Evolutionary conservation across 345 rosid species (phyloP), one percentile per base, ranked within the genome.

Genomic region (Rhizophora apiculata): DNA sequence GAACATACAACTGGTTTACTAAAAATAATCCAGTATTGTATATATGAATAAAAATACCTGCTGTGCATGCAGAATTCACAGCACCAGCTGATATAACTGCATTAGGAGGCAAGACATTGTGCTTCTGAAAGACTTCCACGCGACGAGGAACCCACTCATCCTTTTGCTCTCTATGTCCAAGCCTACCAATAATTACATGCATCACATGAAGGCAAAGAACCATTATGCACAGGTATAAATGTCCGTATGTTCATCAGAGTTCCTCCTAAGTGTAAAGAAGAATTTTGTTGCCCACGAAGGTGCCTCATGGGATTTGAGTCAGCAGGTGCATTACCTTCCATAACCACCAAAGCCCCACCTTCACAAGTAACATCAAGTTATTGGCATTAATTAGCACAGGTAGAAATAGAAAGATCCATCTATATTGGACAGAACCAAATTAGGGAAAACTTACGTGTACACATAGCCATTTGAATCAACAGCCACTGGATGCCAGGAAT

Each of bases 341-440:
- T 92, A 90, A 66, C 99, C 99, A 72, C 99, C 99, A 70, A 74
- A 92, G 68, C 99, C 99, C 99, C 99, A 95, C 83, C 99, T 95
- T 76, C 72, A 77, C 60, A 62, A 58, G 34, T 65, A 74, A 31
- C 72, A 84, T 51, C 48, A 68, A 72, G 63, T 64, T 76, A 52
- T 52, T 19, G 52, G 57, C 26, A 55, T 30, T 48, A 37, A 55
- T 34, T n/a, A 59, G 24, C 69, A 63, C 54, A 68, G 26, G 19
- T 26, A 66, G 39, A 55, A 75, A 72, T 20, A 52, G 22, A 58
- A 52, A 53, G 52, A 63, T 19, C 61, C 56, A 66, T 65, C 18
- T 13, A 8, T 65, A 54, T 43, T 52, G 60, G 24, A 56, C 6
- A 10, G 62, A 26, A 63, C 52, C 36, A 8, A 67, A 16, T 8